Evolutionary conservation across 306 rosid genomes (phyloP), one percentile per base, ranked within the genome.

Genomic region (Cucumis cinereus): DNA sequence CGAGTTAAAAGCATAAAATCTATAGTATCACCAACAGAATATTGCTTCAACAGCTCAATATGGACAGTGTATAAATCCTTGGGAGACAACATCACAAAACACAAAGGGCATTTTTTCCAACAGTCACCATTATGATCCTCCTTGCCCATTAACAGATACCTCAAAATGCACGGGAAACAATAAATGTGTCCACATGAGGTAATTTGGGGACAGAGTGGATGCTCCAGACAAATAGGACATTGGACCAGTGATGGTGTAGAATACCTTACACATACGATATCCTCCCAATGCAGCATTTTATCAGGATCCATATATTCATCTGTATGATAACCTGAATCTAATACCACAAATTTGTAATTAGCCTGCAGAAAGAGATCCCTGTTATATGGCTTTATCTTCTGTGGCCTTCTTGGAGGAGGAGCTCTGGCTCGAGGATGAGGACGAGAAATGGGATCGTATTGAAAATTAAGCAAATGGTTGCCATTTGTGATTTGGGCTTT

Each of bases 191-290:
- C 98, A 47, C 98, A 94, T 8, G 98, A 89, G 79, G 98, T 91
- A 81, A 94, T 91, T 82, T 94, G 98, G 7, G 98, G 89, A 75
- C 98, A 94, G 36, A 91, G 82, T 33, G 98, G 98, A 83, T 81
- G 79, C 76, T 94, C 98, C 83, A 94, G 87, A 89, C 98, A 94
- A 84, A 94, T 91, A 76, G 98, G 98, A 84, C 98, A 94, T 81
- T 87, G 97, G 61, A 94, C 87, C 73, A 80, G 68, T 60, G 85
- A 83, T 16, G 97, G 93, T 69, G 97, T 90, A 22, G 85, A 90
- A 86, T 87, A 90, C 58, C 89, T 94, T 81, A 94, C 77, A 26
- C 93, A 90, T 79, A 94, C 87, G 77, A 94, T 90, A 84, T 91
- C 95, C 78, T 94, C 98, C 98, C 98, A 94, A 79, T 57, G 90